A percentile compares a stretch with the other conserved stretches of the same genome.
Evolutionary conservation across 139 green algal species (phyloP).

Genomic region (Closterium sp.): DNA sequence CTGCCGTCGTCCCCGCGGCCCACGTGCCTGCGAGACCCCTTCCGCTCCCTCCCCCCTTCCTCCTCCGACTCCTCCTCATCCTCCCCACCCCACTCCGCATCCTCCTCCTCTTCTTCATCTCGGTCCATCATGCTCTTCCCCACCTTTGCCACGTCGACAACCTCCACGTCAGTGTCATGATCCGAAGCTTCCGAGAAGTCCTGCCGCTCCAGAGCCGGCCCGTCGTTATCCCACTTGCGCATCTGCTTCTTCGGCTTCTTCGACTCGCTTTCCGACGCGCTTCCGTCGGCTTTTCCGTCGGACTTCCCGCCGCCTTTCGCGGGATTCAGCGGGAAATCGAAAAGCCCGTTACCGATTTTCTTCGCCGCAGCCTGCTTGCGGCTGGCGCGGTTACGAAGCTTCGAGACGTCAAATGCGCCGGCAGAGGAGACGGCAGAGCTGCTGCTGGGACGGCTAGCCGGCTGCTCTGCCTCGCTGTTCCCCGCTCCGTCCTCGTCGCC

Average conservation of each 20-base stretch:
- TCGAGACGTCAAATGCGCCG: conserved; percentile 60
- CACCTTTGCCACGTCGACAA: conserved; percentile 22
- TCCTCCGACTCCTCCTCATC: conserved; percentile 29
- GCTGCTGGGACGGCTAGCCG: not conserved
- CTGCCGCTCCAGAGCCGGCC: conserved; percentile 8
- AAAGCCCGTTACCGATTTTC: not conserved
- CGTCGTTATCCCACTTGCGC: conserved; percentile 37
- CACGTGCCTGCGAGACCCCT: too few species aligned
- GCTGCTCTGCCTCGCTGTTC: not conserved
- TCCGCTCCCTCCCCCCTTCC: not conserved
- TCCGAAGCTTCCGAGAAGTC: conserved; percentile 47
- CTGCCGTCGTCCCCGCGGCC: not conserved
- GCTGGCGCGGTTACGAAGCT: conserved; percentile 38
- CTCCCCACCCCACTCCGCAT: conserved; percentile 36
- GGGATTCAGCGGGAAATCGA: not conserved
- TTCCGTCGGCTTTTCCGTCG: conserved; percentile 4
- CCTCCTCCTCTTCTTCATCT: conserved; percentile 49
- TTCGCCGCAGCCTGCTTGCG: not conserved
- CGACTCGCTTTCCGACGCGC: conserved; percentile 1
- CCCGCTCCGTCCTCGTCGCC: not conserved
- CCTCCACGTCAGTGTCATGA: conserved; percentile 2
- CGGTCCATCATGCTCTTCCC: conserved; percentile 51
- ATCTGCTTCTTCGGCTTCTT: conserved; percentile 46
- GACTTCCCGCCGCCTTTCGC: not conserved
- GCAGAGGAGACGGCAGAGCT: not conserved